Evolutionary conservation across 768 basidiomycete species (phyloP), one percentile per base, ranked within the genome.

Genomic region (Tricholoma bakamatsutake): DNA sequence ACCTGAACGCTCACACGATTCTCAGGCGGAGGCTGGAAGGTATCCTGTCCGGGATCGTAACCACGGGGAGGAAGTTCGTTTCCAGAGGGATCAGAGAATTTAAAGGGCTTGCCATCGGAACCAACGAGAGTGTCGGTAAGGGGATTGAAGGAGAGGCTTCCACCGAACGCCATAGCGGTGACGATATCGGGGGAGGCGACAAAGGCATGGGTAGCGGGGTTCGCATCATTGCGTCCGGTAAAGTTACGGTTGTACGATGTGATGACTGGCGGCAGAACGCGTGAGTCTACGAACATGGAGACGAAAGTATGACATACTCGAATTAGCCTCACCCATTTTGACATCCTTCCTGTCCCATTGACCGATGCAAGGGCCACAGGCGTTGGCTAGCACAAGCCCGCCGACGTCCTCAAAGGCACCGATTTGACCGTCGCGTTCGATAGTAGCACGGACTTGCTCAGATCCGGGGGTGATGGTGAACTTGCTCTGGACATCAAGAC

Each of bases 191-290:
- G 93, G 33, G 93, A 93, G 39, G 93, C 87, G 66, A 96, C 93
- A 67, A 95, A 96, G 49, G 93, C 91, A 73, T 98, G 97, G 31
- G 97, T 99, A 59, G 94, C 94, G 18, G 96, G 94, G 84, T 99
- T 98, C 64, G 97, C 95, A 66, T 98, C 97, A 73, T 99, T 99
- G 69, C 97, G 93, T 56, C 96, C 97, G 62, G 97, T 98, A 80
- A 99, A 99, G 87, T 99, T 99, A 71, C 97, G 95, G 86, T 99
- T 99, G 84, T 99, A 99, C 17, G 95, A 98, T 52, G 96, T 96
- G 74, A 99, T 92, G 80, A 98, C 90, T 93, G 47, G 8, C 47
- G 21, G 50, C 53, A 27, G 57, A 57, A 39, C 34, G 12, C 2
- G 45, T 66, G 4, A 67, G 56, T 30, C 13, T 8, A 30, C 34